Evolutionary conservation across 75 land plant genomes (phyloP).

Genomic region (Azolla pinnata): DNA sequence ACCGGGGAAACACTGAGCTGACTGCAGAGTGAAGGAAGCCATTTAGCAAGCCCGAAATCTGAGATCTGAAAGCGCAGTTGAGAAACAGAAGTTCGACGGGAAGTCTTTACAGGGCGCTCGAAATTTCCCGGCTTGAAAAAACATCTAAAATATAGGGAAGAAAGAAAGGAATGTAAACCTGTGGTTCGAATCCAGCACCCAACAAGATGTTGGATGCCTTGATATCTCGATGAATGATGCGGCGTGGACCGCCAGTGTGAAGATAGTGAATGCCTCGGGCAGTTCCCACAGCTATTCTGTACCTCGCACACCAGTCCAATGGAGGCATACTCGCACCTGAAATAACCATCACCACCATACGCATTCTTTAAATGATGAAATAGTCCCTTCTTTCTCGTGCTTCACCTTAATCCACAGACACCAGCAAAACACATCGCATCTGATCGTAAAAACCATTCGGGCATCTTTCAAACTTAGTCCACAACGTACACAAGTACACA

Average conservation of each 20-base stretch:
- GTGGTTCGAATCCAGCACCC: slow-evolving; percentile 71
- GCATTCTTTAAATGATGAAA: too few species aligned
- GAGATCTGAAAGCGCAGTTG: slow-evolving; percentile 7
- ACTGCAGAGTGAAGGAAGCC: slow-evolving; percentile 11
- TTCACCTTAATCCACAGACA: too few species aligned
- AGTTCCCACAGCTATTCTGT: slow-evolving; percentile 60
- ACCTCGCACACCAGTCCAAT: slow-evolving; percentile 58
- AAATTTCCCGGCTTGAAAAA: background rate
- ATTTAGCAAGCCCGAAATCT: slow-evolving; percentile 18
- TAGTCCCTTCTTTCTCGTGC: too few species aligned
- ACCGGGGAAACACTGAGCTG: slow-evolving; percentile 8
- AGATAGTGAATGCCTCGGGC: slow-evolving; percentile 84
- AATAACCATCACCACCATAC: too few species aligned
- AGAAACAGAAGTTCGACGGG: slow-evolving; percentile 14
- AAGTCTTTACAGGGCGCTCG: background rate
- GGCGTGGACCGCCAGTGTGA: slow-evolving; percentile 55
- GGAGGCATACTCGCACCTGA: too few species aligned
- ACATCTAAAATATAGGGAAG: background rate
- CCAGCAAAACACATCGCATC: too few species aligned
- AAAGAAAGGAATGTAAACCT: slow-evolving; percentile 32
- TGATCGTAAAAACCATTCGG: too few species aligned
- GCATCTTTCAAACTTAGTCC: too few species aligned
- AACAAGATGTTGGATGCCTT: slow-evolving; percentile 85
- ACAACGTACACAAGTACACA: too few species aligned
- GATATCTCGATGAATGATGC: slow-evolving; percentile 85